These are phyloP conservation scores for Salix exigua DNA, from an alignment of 345 rosid genomes.

Conservation along the genomic window DNA sequence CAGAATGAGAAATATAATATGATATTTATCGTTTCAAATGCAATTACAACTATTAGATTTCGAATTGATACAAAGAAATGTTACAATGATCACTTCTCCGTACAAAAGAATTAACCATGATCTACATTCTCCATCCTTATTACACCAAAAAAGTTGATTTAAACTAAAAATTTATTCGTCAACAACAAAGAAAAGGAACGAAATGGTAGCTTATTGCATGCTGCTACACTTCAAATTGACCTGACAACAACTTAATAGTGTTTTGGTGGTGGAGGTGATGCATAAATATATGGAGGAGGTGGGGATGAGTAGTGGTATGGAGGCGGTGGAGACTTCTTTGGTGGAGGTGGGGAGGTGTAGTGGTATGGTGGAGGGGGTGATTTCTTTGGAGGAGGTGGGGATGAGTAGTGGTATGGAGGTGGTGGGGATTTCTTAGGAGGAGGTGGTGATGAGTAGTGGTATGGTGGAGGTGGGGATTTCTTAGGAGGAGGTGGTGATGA, in stretches of 20 bases:
- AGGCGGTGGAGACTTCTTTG: conserved; percentile 7
- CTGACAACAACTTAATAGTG: neutral
- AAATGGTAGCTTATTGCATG: neutral
- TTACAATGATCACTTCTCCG: neutral
- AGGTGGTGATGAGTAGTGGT: conserved; percentile 17
- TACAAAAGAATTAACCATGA: neutral
- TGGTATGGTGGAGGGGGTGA: conserved; percentile 5
- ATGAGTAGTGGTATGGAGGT: conserved; percentile 14
- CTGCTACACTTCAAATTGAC: neutral
- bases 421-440: conserved; percentile 12
- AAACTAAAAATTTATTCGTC: too few species aligned
- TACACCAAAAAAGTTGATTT: too few species aligned
- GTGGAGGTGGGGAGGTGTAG: conserved; percentile 15
- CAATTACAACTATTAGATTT: neutral
- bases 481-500: neutral
- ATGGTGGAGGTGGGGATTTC: conserved; percentile 9
- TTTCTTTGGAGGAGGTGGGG: neutral
- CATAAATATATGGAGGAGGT: conserved; percentile 1
- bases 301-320: conserved; percentile 9
- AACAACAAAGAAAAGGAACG: too few species aligned
- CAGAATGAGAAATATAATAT: neutral
- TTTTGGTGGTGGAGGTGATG: conserved; percentile 1
- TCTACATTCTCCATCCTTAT: neutral
- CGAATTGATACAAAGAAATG: neutral
- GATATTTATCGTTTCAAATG: neutral